Percentiles rank a stretch among this genome's conserved stretches.
phyloP scores from a whole-genome alignment of 2,329 filamentous ascomycete genomes.

The Trichoderma harzianum region DNA sequence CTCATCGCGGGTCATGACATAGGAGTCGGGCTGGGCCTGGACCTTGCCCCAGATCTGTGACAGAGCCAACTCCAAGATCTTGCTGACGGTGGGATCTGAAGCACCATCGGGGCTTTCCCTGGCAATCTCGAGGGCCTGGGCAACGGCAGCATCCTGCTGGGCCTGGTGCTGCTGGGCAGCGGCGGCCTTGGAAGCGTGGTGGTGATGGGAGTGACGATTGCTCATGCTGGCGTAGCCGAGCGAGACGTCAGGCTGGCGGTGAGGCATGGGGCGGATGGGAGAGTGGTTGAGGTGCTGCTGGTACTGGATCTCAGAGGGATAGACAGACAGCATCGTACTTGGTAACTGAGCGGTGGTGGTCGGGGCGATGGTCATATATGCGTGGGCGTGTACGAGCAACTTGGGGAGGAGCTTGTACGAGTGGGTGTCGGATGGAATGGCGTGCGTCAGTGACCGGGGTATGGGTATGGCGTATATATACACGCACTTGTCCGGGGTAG shows the following conservation, averaged over 20 bases:
- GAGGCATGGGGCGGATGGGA: constrained; percentile 23
- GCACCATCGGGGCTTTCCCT: constrained; percentile 67
- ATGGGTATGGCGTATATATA: neutral
- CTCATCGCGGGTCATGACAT: constrained; percentile 72
- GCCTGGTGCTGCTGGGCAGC: constrained; percentile 22
- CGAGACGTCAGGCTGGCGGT: constrained; percentile 23
- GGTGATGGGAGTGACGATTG: constrained; percentile 14
- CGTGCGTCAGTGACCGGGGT: constrained; percentile 13
- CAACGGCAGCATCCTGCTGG: constrained; percentile 45
- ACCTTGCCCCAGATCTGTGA: constrained; percentile 66
- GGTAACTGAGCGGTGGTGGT: neutral
- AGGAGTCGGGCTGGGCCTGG: constrained; percentile 60
- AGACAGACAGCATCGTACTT: constrained; percentile 25
- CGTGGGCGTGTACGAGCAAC: neutral
- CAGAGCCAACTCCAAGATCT: constrained; percentile 64
- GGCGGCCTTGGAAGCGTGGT: constrained; percentile 24
- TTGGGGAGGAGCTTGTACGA: neutral
- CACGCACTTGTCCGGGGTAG: neutral
- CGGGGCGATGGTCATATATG: constrained; percentile 21
- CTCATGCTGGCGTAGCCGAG: constrained; percentile 17
- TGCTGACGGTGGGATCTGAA: constrained; percentile 58
- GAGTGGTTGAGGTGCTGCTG: constrained; percentile 17
- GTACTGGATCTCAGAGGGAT: constrained; percentile 20
- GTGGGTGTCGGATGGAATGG: neutral
- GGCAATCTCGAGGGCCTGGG: constrained; percentile 70